Conservation (phyloP, 2,329 filamentous ascomycete species). For the Fusarium sp. region DNA sequence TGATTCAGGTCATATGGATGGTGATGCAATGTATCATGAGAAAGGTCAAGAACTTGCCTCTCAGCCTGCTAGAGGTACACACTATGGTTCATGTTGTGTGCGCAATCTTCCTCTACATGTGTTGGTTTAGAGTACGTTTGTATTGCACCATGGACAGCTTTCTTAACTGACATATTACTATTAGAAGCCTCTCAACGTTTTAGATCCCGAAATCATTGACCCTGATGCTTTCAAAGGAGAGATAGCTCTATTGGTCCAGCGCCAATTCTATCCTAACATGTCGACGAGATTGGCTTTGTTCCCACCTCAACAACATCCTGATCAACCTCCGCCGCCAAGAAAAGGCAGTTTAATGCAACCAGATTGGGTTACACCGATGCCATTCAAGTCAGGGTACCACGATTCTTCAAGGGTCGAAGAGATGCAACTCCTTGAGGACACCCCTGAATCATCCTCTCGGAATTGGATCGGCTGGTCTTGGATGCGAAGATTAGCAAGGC, state of each 20-base stretch:
- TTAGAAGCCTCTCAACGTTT: constrained; percentile 37
- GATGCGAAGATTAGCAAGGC: background rate
- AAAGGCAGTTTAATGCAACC: constrained; percentile 1
- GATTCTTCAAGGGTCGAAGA: background rate
- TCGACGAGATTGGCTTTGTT: constrained; percentile 2
- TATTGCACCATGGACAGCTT: rapidly evolving
- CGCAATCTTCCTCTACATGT: constrained; percentile 37
- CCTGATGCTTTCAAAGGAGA: background rate
- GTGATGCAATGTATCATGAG: constrained; percentile 53
- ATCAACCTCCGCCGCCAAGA: background rate
- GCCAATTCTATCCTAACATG: constrained; percentile 14
- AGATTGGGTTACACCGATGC: background rate
- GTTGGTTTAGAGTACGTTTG: constrained; percentile 35
- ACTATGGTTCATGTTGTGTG: constrained; percentile 42
- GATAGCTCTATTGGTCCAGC: background rate
- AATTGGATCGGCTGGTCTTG: background rate
- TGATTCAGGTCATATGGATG: constrained; percentile 58
- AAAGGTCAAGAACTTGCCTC: constrained; percentile 49
- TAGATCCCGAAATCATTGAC: constrained; percentile 3
- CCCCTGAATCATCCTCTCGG: background rate
- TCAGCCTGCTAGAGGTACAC: constrained; percentile 55
- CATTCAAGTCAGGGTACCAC: background rate
- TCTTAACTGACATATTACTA: background rate
- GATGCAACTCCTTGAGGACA: background rate
- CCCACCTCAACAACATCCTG: background rate